Percentiles rank a stretch among this genome's conserved stretches.
phyloP scores from a whole-genome alignment of 805 yeast genomes.

The Starmerella davenportii region DNA sequence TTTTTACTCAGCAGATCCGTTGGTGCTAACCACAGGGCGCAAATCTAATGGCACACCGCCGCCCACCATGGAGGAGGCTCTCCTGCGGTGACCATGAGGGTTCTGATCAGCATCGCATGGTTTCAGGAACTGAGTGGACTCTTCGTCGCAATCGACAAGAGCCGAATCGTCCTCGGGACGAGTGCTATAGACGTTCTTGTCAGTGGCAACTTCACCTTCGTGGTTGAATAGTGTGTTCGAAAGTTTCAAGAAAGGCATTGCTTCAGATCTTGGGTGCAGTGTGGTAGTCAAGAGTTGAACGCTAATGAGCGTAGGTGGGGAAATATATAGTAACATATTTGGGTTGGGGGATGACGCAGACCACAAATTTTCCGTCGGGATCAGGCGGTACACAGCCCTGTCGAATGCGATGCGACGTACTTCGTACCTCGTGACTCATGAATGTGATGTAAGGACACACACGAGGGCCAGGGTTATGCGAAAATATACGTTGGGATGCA shows the following conservation, averaged over 20 bases:
- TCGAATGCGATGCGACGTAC: neutral
- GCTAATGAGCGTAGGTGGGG: no score
- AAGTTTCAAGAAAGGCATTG: conserved; percentile 10
- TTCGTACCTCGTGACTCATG: neutral
- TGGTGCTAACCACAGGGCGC: conserved; percentile 4
- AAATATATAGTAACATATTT: no score
- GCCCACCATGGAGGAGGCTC: conserved; percentile 15
- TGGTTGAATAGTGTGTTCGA: conserved; percentile 10
- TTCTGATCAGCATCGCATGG: neutral
- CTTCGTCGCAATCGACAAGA: neutral
- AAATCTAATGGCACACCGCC: conserved; percentile 14
- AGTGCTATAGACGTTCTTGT: conserved; percentile 1
- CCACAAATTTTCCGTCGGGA: neutral
- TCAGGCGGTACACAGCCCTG: neutral
- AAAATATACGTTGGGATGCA: neutral
- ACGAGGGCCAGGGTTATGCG: neutral
- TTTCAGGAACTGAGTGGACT: neutral
- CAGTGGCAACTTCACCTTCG: conserved; percentile 9
- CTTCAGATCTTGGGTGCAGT: no score
- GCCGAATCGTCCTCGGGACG: neutral
- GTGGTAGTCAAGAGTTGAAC: no score
- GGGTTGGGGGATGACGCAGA: neutral
- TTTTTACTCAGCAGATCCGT: conserved; percentile 1
- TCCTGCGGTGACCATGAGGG: conserved; percentile 5
- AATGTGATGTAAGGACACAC: neutral